Percentiles rank a stretch among this genome's conserved stretches.
Evolutionary conservation across 441 rosid species (phyloP).

Genomic region (Euphorbia celastroides): DNA sequence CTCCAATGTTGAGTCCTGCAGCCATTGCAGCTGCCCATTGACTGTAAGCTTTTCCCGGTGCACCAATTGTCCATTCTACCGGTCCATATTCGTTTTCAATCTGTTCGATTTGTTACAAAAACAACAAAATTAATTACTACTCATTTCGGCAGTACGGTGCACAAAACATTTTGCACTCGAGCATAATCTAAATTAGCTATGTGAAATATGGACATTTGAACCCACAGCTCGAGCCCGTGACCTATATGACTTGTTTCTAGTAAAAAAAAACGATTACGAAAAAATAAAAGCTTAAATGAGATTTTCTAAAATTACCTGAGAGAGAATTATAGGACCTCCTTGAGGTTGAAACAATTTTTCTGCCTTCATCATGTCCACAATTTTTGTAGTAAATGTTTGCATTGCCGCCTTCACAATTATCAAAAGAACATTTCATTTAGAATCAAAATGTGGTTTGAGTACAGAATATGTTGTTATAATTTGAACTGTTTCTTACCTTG

Average conservation of each 20-base stretch:
- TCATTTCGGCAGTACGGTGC: no score
- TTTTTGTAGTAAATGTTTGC: conserved; percentile 73
- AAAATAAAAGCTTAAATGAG: neutral
- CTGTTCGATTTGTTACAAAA: conserved; percentile 30
- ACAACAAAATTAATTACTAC: no score
- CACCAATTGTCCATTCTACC: conserved; percentile 74
- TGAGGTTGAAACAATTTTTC: conserved; percentile 73
- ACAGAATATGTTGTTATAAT: conserved; percentile 9
- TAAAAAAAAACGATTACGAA: neutral
- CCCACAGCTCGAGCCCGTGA: no score
- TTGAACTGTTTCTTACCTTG: conserved; percentile 46
- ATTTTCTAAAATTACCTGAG: conserved; percentile 52
- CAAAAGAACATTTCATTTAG: conserved; percentile 1
- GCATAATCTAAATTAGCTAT: no score
- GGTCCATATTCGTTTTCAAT: conserved; percentile 97
- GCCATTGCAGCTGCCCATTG: conserved; percentile 97
- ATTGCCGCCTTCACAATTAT: conserved; percentile 30
- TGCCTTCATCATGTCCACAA: conserved; percentile 83
- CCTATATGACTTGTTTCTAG: no score
- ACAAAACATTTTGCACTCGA: no score
- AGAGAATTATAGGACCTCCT: conserved; percentile 94
- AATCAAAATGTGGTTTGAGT: neutral
- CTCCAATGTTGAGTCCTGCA: conserved; percentile 85
- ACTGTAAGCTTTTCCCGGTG: conserved; percentile 59
- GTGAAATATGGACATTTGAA: no score